Conservation (phyloP, 2,329 filamentous ascomycete genomes). For the Alternaria rosae region DNA sequence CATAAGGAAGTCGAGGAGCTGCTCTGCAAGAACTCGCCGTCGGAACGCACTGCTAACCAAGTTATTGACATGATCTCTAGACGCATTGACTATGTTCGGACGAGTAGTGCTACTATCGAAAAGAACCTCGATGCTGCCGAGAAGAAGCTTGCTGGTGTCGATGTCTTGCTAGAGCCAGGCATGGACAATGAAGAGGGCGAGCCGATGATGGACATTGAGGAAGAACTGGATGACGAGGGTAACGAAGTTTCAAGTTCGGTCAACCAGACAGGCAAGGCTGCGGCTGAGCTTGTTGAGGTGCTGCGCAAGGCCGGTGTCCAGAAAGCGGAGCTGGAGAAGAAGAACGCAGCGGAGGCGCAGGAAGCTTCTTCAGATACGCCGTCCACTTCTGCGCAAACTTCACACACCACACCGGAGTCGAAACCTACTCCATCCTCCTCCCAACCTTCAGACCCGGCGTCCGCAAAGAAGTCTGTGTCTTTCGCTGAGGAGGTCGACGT, state of each 20-base stretch:
- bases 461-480: conserved; percentile 65
- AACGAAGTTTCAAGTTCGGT: conserved; percentile 72
- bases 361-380: not conserved
- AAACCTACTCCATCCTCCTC: not conserved
- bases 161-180: conserved; percentile 66
- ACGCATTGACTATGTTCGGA: conserved; percentile 86
- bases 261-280: conserved; percentile 67
- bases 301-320: conserved; percentile 77
- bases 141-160: conserved; percentile 68
- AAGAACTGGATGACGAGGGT: conserved; percentile 89
- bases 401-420: not conserved
- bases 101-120: conserved; percentile 77
- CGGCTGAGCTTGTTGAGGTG: conserved; percentile 73
- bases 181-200: conserved; percentile 72
- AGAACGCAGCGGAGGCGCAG: conserved; percentile 9
- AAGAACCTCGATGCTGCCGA: conserved; percentile 75
- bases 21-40: conserved; percentile 55
- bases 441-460: not conserved
- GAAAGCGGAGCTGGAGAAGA: conserved; percentile 36
- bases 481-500: conserved; percentile 67
- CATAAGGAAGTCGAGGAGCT: conserved; percentile 66
- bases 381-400: not conserved
- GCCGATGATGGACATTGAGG: conserved; percentile 88
- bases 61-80: conserved; percentile 73
- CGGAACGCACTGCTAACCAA: conserved; percentile 65